These are phyloP conservation scores for Populus simonii DNA, from an alignment of 345 rosid species.

Conservation along the genomic window DNA sequence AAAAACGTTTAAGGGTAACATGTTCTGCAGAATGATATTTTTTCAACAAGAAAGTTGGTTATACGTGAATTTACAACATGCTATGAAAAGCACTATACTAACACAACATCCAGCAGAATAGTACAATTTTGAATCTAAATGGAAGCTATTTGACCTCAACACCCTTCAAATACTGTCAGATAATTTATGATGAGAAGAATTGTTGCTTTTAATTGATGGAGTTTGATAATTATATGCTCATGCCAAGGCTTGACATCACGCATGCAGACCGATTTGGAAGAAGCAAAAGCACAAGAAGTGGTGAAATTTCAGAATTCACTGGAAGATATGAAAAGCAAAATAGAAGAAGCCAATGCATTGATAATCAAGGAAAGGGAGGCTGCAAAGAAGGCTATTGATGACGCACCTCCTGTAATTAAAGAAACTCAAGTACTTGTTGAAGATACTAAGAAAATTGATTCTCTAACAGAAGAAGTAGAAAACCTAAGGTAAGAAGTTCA, in stretches of 20 bases:
- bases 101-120: not conserved
- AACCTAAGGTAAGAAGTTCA: constrained; percentile 33
- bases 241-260: not conserved
- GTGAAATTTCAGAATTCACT: constrained; percentile 35
- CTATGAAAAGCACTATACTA: not conserved
- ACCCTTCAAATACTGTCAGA: not conserved
- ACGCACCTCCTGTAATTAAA: constrained; percentile 47
- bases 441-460: constrained; percentile 41
- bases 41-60: not conserved
- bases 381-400: constrained; percentile 45
- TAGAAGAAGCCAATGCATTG: constrained; percentile 39
- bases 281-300: constrained; percentile 44
- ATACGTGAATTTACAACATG: not conserved
- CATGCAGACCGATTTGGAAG: constrained; percentile 48
- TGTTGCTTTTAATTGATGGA: not conserved
- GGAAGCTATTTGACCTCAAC: not conserved
- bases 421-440: constrained; percentile 51
- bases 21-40: constrained; percentile 1
- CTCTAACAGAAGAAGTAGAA: constrained; percentile 45
- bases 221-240: constrained; percentile 3
- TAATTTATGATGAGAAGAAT: not conserved
- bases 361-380: constrained; percentile 38
- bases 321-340: constrained; percentile 42
- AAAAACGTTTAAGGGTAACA: constrained; percentile 46
- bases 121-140: constrained; percentile 1